Evolutionary conservation across 116 monocot species (phyloP), one percentile per base, ranked within the genome.

Genomic region (Iris pallida): DNA sequence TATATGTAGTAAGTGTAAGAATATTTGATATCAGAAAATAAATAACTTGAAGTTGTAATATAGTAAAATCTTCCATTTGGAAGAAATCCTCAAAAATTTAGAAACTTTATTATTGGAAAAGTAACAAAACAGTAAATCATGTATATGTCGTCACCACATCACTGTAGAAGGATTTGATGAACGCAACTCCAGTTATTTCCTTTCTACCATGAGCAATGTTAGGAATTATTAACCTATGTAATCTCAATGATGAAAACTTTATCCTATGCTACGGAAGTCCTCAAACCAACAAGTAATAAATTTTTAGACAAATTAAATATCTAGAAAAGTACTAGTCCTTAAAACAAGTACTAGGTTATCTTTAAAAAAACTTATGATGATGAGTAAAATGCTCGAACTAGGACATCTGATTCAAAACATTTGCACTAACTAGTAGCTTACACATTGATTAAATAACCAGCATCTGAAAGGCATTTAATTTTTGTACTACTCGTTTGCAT

Each of bases 391-490:
- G 47, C 9, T 9, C 47, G 7, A 6, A 6, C 47, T 6, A 6
- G 9, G 5, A 9, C 10, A 40, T 52, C 5, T 20, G 43, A 47
- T 15, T 45, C 8, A 7, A 0, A 8, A 59, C 20, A 40, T n/a
- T n/a, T n/a, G n/a, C 4, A 20, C 6, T 2, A 3, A 46, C 9
- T 47, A 61, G 5, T 48, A 71, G 45, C 85, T 71, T 72, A 97
- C 96, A 48, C 86, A 63, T 92, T 68, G 63, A 97, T 79, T 55
- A 97, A 92, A 69, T 73, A 97, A 62, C 96, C 96, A 53, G 89
- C 96, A 82, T 97, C 92, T 15, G 87, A 74, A n/a, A 97, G 65
- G 61, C 92, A 97, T 83, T 89, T 97, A 51, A 97, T 87, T 44
- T 78, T 89, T 6, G 96, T 61, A 12, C 52, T n/a, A n/a, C n/a